Evolutionary conservation across 345 rosid genomes (phyloP).

Genomic region (Chamaenerion angustifolium): DNA sequence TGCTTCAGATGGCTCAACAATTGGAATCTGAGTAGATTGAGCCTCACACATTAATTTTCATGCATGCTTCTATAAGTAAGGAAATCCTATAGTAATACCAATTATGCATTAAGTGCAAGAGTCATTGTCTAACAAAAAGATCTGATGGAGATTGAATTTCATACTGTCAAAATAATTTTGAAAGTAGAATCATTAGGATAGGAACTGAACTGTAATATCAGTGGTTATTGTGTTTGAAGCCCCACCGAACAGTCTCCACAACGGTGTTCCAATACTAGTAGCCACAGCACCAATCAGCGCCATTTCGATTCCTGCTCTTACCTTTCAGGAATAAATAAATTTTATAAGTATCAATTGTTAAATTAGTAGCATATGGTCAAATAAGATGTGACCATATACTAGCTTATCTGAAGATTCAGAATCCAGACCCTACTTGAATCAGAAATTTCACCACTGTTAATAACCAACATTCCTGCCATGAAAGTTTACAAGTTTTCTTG

Average conservation of each 20-base stretch:
- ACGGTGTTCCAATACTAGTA: slow-evolving; percentile 45
- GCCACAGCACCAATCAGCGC: slow-evolving; percentile 85
- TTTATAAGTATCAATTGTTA: not conserved
- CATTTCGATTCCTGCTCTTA: slow-evolving; percentile 86
- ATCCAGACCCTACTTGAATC: too few relatives aligned
- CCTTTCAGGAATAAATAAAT: slow-evolving; percentile 23
- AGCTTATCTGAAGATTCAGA: too few relatives aligned
- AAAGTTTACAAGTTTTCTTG: too few relatives aligned
- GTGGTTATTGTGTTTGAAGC: slow-evolving; percentile 53
- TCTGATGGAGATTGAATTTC: not conserved
- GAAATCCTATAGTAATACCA: too few relatives aligned
- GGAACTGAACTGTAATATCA: slow-evolving; percentile 72
- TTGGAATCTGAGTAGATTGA: slow-evolving; percentile 54
- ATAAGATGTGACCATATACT: too few relatives aligned
- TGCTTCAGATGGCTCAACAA: slow-evolving; percentile 68
- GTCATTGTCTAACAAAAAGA: not conserved
- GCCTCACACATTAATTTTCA: too few relatives aligned
- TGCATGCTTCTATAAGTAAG: too few relatives aligned
- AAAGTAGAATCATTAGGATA: slow-evolving; percentile 8
- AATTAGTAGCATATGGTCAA: too few relatives aligned
- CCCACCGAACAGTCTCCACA: slow-evolving; percentile 89
- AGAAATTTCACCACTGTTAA: too few relatives aligned
- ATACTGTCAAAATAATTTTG: not conserved
- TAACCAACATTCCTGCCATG: too few relatives aligned
- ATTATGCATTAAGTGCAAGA: not conserved